Evolutionary conservation across 1,284 basidiomycete species (phyloP), one percentile per base, ranked within the genome.

Genomic region (Ganoderma meredithae): DNA sequence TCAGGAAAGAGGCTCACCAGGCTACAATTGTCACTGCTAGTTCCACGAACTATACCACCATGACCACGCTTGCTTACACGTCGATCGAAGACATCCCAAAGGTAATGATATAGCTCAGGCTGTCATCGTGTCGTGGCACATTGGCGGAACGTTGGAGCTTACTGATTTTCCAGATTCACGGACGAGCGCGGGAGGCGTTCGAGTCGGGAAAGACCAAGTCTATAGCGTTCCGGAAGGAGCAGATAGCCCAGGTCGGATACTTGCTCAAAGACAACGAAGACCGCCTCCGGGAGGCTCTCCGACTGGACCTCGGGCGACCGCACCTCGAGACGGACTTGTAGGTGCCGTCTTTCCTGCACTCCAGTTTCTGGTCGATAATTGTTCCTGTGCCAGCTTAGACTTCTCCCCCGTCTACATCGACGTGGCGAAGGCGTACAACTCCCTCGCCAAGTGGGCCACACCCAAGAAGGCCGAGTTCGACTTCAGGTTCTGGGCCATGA

Each of bases 401-500:
- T 82, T 90, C 62, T 77, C 79, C 39, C 75, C 84, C 3, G 82
- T 85, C 15, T 76, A 93, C 31, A 76, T 81, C 53, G 94, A 96
- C 75, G 83, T 88, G 60, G 84, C 88, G 60, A 80, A 84, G 0
- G 87, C 91, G 1, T 86, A 94, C 73, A 83, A 88, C 56, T 85
- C 87, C 63, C 85, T 97, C 58, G 88, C 88, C 36, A 88, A 88
- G 76, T 96, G 95, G 95, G 83, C 90, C 22, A 90, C 90, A 76
- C 84, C 91, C 9, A 90, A 94, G 71, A 85, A 81, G 52, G 82
- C 87, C 0, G 76, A 86, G 0, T 90, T 91, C 76, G 85, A 83
- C 33, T n/a, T 90, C 59, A 88, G 84, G 69, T 89, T 81, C 73
- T 80, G 62, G 62, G 60, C 60, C 13, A 85, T 90, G 86, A 82